phyloP scores from a whole-genome alignment of 208 protist species.

The Plasmodiophora brassicae region DNA sequence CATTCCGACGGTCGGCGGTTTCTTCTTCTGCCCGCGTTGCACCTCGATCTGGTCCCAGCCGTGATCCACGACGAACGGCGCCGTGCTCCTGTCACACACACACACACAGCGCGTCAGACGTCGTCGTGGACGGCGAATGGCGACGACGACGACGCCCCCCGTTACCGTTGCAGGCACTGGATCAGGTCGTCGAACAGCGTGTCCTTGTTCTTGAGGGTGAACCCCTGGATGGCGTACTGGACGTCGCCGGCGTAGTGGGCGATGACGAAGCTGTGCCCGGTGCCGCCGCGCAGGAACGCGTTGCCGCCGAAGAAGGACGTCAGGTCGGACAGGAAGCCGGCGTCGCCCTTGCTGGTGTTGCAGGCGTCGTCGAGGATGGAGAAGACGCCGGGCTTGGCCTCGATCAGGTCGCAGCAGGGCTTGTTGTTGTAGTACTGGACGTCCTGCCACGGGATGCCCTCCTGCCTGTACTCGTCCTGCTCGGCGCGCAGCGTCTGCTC shows the following conservation, averaged over 20 bases:
- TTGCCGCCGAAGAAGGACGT: neutral
- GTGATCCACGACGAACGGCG: neutral
- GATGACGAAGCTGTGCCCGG: neutral
- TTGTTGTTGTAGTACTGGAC: slow-evolving; percentile 36
- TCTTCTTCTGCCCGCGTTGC: slow-evolving; percentile 4
- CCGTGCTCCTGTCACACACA: neutral
- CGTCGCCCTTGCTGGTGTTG: slow-evolving; percentile 16
- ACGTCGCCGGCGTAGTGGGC: slow-evolving; percentile 25
- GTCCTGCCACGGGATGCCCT: slow-evolving; percentile 33
- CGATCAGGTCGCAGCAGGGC: slow-evolving; percentile 26
- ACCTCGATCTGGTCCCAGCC: slow-evolving; percentile 26
- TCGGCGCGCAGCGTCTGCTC: slow-evolving; percentile 11
- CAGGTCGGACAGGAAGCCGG: slow-evolving; percentile 1
- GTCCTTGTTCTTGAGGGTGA: slow-evolving; percentile 33
- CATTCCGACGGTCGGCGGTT: slow-evolving; percentile 23
- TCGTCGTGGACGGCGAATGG: too few species aligned
- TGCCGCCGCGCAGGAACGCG: neutral
- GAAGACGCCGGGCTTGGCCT: slow-evolving; percentile 1
- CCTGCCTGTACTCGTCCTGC: slow-evolving; percentile 8
- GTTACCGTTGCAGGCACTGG: neutral
- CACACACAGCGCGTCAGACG: neutral
- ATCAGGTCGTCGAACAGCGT: slow-evolving; percentile 28
- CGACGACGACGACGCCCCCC: too few species aligned
- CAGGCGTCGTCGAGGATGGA: slow-evolving; percentile 26
- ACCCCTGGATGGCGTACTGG: neutral